Evolutionary conservation across 2,329 filamentous ascomycete species (phyloP), one percentile per base, ranked within the genome.

Genomic region (Ceratocystis colombiana): DNA sequence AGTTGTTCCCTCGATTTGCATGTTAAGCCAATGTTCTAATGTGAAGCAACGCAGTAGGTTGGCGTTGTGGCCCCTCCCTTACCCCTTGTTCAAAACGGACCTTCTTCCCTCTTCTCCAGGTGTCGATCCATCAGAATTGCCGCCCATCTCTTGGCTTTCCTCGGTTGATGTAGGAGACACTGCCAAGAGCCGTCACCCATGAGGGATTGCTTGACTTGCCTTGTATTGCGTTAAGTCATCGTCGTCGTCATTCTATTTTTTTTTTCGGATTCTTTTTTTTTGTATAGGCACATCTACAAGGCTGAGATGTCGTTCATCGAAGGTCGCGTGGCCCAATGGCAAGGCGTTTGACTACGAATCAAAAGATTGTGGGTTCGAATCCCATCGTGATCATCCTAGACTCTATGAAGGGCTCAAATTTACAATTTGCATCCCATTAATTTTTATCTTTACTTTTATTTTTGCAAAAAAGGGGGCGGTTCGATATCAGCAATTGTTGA

Each of bases 111-210:
- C 17, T 59, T 22, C 30, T 37, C 5, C 6, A n/a, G 22, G 25
- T 59, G 55, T 37, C 55, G 55, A 59, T 59, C 55, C 15, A 30
- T 30, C 55, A 59, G 55, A 59, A 59, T 37, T 59, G 55, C 55
- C 55, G 55, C 28, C 15, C 55, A 10, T 59, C 55, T 59, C 55
- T 37, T 59, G 55, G 28, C 55, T 37, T 59, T 37, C 17, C 28
- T 59, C 55, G 55, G 30, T 10, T 59, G 28, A 4, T 5, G 53
- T 33, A 5, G 28, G 28, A 57, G 17, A 33, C 53, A 57, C 22
- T 59, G 55, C 55, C 55, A 59, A 59, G 55, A 59, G 25, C 55
- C 55, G 55, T 59, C 55, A 59, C 37, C 37, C 37, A 41, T 15
- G 37, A 41, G 37, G 12, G 33, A 59, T 15, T 53, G 22, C 17